A percentile compares a stretch with the other conserved stretches of the same genome.
Evolutionary conservation across 164 flowering plant species (phyloP).

Genomic region (Aristolochia fimbriata): DNA sequence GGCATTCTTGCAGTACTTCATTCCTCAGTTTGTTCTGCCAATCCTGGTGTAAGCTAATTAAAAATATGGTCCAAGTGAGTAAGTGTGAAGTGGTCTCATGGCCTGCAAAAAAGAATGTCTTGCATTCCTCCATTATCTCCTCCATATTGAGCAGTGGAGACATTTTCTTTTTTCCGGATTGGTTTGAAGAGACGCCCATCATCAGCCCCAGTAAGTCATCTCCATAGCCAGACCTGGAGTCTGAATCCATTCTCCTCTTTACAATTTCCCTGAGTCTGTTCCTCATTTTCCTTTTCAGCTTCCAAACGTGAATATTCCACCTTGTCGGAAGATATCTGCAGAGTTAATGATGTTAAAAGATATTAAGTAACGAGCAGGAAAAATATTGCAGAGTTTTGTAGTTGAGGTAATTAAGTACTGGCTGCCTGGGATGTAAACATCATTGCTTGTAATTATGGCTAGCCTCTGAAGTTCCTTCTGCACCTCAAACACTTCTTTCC

Average conservation of each 20-base stretch:
- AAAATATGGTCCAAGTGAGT: constrained; percentile 20
- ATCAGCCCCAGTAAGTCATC: constrained; percentile 4
- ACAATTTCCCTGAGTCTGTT: constrained; percentile 2
- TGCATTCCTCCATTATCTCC: constrained; percentile 20
- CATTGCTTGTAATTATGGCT: constrained; percentile 3
- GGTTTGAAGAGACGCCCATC: neutral
- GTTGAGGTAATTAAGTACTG: constrained; percentile 5
- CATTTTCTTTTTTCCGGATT: neutral
- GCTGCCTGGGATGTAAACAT: constrained; percentile 20
- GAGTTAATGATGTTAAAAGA: no score
- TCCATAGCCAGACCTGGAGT: neutral
- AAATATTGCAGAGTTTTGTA: no score
- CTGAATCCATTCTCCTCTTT: neutral
- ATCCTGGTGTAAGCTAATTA: no score
- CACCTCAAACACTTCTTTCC: constrained; percentile 20
- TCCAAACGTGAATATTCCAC: no score
- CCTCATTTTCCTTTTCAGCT: constrained; percentile 4
- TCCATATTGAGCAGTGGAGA: neutral
- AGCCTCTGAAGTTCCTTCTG: constrained; percentile 16
- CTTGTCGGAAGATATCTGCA: no score
- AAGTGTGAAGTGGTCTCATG: constrained; percentile 25
- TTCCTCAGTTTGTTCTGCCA: no score
- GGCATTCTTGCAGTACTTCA: no score
- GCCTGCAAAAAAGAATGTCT: constrained; percentile 34
- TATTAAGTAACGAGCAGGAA: no score